Evolutionary conservation across 2,329 filamentous ascomycete species (phyloP).

Genomic region (Polytolypa hystricis): DNA sequence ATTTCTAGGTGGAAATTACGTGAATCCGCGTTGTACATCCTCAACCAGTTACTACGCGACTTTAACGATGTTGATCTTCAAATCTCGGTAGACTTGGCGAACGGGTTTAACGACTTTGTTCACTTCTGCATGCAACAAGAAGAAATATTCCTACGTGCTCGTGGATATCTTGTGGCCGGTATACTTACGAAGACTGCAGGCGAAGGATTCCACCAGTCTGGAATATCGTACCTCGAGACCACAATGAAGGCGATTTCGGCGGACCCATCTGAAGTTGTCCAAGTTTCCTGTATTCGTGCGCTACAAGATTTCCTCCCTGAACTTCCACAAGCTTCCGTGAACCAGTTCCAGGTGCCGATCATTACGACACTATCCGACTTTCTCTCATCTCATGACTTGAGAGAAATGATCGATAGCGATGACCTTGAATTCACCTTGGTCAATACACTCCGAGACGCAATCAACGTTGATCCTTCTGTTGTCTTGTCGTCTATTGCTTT

Average conservation of each 20-base stretch:
- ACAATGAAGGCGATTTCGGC: conserved; percentile 62
- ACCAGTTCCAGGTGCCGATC: conserved; percentile 49
- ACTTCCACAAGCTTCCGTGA: conserved; percentile 40
- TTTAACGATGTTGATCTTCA: conserved; percentile 66
- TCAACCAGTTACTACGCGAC: conserved; percentile 74
- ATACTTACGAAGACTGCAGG: conserved; percentile 61
- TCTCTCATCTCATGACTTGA: conserved; percentile 66
- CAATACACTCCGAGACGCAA: conserved; percentile 72
- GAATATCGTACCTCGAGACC: conserved; percentile 38
- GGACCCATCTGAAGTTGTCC: conserved; percentile 77
- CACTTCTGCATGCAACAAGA: conserved; percentile 60
- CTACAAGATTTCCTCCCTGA: conserved; percentile 57
- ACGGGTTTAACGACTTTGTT: conserved; percentile 69
- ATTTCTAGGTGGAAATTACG: conserved; percentile 50
- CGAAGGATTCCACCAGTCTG: conserved; percentile 37
- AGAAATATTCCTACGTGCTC: conserved; percentile 68
- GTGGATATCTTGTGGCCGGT: conserved; percentile 79
- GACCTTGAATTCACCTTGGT: conserved; percentile 85
- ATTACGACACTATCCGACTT: conserved; percentile 57
- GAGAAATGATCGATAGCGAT: conserved; percentile 76
- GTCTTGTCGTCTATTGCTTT: conserved; percentile 60
- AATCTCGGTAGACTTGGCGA: conserved; percentile 58
- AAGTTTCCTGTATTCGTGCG: conserved; percentile 81
- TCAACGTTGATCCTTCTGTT: conserved; percentile 65
- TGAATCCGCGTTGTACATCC: conserved; percentile 73